A percentile compares a stretch with the other conserved stretches of the same genome.
Evolutionary conservation across 345 rosid genomes (phyloP).

Genomic region (Boechera divaricarpa): DNA sequence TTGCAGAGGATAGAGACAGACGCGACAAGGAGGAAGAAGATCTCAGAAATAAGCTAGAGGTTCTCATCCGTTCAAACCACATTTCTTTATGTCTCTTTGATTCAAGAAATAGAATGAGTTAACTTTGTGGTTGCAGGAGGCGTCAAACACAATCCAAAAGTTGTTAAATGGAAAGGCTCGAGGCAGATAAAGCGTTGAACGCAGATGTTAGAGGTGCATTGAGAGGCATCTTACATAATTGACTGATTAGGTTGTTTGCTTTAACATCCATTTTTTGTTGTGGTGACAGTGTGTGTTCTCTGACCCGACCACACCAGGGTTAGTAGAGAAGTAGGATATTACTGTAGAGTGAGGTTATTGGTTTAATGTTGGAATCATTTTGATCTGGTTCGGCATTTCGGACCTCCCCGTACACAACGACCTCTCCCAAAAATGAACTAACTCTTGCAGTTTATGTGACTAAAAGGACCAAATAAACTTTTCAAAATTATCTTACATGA

Average conservation of each 20-base stretch:
- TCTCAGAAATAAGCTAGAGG: slow-evolving; percentile 69
- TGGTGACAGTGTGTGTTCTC: neutral
- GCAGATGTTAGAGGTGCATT: neutral
- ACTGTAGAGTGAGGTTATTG: slow-evolving; percentile 1
- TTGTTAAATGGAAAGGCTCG: slow-evolving; percentile 22
- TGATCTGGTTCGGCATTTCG: neutral
- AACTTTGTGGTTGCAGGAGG: slow-evolving; percentile 36
- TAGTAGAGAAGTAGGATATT: slow-evolving; percentile 4
- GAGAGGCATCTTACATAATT: neutral
- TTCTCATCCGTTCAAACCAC: slow-evolving; percentile 18
- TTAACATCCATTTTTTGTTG: neutral
- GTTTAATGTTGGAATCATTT: neutral
- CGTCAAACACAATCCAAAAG: slow-evolving; percentile 5
- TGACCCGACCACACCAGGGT: neutral
- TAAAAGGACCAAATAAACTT: neutral
- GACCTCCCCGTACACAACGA: neutral
- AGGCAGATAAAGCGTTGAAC: neutral
- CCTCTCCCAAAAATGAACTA: neutral
- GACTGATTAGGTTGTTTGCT: slow-evolving; percentile 10
- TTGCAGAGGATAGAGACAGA: slow-evolving; percentile 76
- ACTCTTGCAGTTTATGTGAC: neutral
- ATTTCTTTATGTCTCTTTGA: neutral
- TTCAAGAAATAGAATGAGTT: slow-evolving; percentile 23
- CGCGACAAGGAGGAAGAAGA: slow-evolving; percentile 68
- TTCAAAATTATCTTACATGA: neutral